phyloP scores from a whole-genome alignment of 176 grass and related monocot species.

The Pharus latifolius region DNA sequence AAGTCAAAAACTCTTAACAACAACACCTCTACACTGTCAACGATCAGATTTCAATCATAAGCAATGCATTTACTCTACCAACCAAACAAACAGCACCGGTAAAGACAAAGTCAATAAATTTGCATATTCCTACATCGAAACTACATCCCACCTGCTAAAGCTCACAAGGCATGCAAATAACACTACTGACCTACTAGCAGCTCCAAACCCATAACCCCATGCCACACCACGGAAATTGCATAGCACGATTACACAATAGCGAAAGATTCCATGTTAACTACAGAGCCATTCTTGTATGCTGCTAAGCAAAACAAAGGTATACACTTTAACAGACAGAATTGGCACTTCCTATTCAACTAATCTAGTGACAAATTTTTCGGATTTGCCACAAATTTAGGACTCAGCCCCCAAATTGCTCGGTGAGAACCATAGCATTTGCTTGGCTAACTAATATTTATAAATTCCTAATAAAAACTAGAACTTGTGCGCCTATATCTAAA shows the following conservation, averaged over 20 bases:
- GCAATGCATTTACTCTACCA: neutral
- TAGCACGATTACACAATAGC: neutral
- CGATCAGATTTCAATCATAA: too few relatives aligned
- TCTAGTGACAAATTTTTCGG: too few relatives aligned
- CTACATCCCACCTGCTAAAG: neutral
- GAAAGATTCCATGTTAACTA: too few relatives aligned
- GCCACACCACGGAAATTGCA: neutral
- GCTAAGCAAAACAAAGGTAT: too few relatives aligned
- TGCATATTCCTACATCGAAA: neutral
- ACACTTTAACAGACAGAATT: too few relatives aligned
- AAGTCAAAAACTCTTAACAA: neutral
- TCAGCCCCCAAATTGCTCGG: neutral
- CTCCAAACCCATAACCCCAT: neutral
- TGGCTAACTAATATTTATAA: too few relatives aligned
- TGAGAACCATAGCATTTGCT: neutral
- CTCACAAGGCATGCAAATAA: too few relatives aligned
- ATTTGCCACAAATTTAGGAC: neutral
- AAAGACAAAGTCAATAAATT: neutral
- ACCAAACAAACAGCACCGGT: neutral
- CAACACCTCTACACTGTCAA: neutral
- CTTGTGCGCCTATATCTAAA: too few relatives aligned
- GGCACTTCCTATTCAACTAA: too few relatives aligned
- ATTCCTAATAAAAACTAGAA: too few relatives aligned
- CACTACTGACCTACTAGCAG: neutral
- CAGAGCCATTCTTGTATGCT: too few relatives aligned